Base-by-base conservation (phyloP, 345 rosid genomes). In the Clarkia xantiana region DNA sequence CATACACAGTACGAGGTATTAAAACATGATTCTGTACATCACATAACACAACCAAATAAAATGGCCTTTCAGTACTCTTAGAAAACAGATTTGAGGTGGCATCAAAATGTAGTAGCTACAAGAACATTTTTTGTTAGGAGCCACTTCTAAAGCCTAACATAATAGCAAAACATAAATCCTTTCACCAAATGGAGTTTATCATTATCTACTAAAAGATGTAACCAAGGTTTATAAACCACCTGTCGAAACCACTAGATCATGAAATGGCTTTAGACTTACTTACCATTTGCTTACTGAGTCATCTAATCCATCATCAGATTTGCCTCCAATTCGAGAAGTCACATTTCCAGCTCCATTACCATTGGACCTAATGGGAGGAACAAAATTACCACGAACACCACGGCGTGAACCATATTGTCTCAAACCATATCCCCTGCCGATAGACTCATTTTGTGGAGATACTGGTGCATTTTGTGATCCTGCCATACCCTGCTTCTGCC, bases 201-300 rank as follows among this genome's bases (percentile, higher is more conserved):
- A 29, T 5, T 29, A 29, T 10, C 36, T 10, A 22, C 36, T 29
- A 29, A 29, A 3, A 29, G 36, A 29, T 29, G 9, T 2, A 22
- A 5, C 25, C 25, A 22, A 22, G 25, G 25, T 22, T 2, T 2
- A 22, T 22, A 22, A 5, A 49, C 22, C 25, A 14, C 10, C 48
- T 11, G 52, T 10, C 3, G 13, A 22, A 38, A 49, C 16, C 4
- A 29, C 9, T 19, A 19, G n/a, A 2, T 20, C 14, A 25, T 19
- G 5, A 47, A 45, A 47, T n/a, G 14, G 13, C 12, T 40, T 53
- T 10, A 17, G 54, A 70, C 72, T 69, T 57, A 70, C 72, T 69
- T 57, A 91, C 98, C 94, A 81, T 62, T 71, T 78, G 69, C 71
- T 86, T 45, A 94, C 78, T 62, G 96, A 86, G 60, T 86, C 89